A percentile compares a stretch with the other conserved stretches of the same genome.
Conservation (phyloP, 306 rosid genomes). For the Coriaria nepalensis region DNA sequence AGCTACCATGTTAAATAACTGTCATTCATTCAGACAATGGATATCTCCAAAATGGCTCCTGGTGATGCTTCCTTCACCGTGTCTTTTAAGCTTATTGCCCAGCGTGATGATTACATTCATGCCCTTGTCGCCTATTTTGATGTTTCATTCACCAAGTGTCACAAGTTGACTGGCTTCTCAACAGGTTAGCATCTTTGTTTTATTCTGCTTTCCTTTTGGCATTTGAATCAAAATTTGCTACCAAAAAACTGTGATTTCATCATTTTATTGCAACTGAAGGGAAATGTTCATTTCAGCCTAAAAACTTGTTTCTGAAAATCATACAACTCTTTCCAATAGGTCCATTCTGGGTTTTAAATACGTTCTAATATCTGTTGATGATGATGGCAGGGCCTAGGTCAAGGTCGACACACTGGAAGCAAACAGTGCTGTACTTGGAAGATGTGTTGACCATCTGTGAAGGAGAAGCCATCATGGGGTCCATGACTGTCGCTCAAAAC, state of each 20-base stretch:
- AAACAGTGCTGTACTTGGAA: slow-evolving; percentile 86
- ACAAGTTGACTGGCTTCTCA: slow-evolving; percentile 88
- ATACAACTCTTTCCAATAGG: no score
- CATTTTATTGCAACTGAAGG: neutral
- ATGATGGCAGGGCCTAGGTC: slow-evolving; percentile 73
- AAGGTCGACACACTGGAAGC: slow-evolving; percentile 88
- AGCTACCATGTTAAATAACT: slow-evolving; percentile 8
- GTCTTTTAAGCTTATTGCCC: slow-evolving; percentile 83
- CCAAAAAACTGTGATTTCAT: neutral
- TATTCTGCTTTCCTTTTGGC: neutral
- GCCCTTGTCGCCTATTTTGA: slow-evolving; percentile 97
- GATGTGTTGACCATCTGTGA: slow-evolving; percentile 79
- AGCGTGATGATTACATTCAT: slow-evolving; percentile 80
- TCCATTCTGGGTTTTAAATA: no score
- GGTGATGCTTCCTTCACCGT: slow-evolving; percentile 91
- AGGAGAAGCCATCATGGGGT: slow-evolving; percentile 72
- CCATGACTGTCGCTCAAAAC: slow-evolving; percentile 70
- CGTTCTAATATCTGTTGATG: neutral
- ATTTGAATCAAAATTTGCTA: slow-evolving; percentile 4
- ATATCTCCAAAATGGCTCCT: slow-evolving; percentile 88
- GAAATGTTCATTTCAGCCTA: no score
- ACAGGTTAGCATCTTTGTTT: slow-evolving; percentile 46
- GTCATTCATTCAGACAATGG: slow-evolving; percentile 69
- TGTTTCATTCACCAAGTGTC: slow-evolving; percentile 83
- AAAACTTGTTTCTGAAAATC: no score